Evolutionary conservation across 192 early-diverging fungal species (phyloP).

Genomic region (Endogone sp.): DNA sequence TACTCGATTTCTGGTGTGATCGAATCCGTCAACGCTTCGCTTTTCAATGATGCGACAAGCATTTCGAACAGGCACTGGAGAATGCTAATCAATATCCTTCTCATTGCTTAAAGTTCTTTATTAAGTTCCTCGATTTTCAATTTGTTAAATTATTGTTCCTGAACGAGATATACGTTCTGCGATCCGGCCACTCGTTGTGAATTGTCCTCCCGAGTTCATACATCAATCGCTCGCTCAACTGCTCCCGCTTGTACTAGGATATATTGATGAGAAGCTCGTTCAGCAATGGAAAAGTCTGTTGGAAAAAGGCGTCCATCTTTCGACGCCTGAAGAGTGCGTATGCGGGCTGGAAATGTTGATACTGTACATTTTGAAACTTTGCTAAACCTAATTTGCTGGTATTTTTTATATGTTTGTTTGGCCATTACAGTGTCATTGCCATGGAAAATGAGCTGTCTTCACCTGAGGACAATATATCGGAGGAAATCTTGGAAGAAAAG

Average conservation of each 20-base stretch:
- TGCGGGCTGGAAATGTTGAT: too few relatives aligned
- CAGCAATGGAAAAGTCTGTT: neutral
- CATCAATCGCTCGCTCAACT: neutral
- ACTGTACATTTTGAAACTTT: neutral
- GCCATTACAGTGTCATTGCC: neutral
- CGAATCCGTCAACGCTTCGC: neutral
- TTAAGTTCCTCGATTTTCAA: too few relatives aligned
- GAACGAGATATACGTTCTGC: neutral
- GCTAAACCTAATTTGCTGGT: neutral
- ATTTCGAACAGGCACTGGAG: conserved; percentile 2
- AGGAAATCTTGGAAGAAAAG: conserved; percentile 13
- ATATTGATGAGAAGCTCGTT: neutral
- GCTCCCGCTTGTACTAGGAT: neutral
- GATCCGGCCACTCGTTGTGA: neutral
- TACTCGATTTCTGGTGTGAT: neutral
- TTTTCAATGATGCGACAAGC: neutral
- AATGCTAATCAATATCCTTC: neutral
- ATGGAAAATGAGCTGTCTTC: neutral
- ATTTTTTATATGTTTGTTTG: neutral
- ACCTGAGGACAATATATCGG: neutral
- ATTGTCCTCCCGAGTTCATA: neutral
- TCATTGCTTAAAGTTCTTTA: too few relatives aligned
- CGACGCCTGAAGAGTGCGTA: neutral
- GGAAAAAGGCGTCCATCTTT: neutral
- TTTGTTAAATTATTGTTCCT: neutral